Percentiles rank a stretch among this genome's conserved stretches.
These are phyloP conservation scores for Cyamopsis tetragonoloba DNA, from an alignment of 306 rosid species.

Conservation along the genomic window DNA sequence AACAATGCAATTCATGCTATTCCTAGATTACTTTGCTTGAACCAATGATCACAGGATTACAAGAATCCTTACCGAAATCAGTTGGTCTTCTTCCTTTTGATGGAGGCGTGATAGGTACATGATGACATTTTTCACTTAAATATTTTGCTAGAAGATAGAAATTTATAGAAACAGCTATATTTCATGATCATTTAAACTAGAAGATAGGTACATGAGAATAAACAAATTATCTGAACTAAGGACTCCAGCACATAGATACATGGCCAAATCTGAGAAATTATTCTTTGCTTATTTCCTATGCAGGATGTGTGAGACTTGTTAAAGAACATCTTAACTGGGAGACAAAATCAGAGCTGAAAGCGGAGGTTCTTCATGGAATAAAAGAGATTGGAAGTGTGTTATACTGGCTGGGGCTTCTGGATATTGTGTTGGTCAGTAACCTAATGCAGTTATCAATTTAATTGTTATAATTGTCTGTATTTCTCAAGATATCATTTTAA, in stretches of 20 bases:
- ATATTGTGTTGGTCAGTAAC: constrained; percentile 84
- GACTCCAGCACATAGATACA: not conserved
- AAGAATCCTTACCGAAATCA: constrained; percentile 92
- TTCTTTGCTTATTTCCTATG: constrained; percentile 19
- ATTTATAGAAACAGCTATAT: not conserved
- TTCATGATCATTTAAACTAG: constrained; percentile 11
- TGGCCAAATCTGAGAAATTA: constrained; percentile 21
- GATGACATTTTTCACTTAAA: constrained; percentile 17
- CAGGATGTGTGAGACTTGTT: constrained; percentile 89
- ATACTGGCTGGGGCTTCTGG: constrained; percentile 95
- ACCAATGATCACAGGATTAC: constrained; percentile 87
- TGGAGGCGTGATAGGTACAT: constrained; percentile 87
- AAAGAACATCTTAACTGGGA: constrained; percentile 93
- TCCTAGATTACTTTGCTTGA: constrained; percentile 81
- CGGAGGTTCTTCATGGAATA: constrained; percentile 85
- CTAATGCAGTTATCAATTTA: constrained; percentile 19
- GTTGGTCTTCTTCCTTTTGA: constrained; percentile 96
- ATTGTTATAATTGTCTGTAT: not conserved
- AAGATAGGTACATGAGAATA: too few species aligned
- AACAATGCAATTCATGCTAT: constrained; percentile 10
- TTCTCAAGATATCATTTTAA: not conserved
- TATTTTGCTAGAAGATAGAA: constrained; percentile 15
- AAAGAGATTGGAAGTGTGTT: constrained; percentile 97
- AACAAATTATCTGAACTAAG: not conserved
- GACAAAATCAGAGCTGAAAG: constrained; percentile 75